Evolutionary conservation across 148 eudicot species (phyloP), one percentile per base, ranked within the genome.

Genomic region (Rhododendron molle): DNA sequence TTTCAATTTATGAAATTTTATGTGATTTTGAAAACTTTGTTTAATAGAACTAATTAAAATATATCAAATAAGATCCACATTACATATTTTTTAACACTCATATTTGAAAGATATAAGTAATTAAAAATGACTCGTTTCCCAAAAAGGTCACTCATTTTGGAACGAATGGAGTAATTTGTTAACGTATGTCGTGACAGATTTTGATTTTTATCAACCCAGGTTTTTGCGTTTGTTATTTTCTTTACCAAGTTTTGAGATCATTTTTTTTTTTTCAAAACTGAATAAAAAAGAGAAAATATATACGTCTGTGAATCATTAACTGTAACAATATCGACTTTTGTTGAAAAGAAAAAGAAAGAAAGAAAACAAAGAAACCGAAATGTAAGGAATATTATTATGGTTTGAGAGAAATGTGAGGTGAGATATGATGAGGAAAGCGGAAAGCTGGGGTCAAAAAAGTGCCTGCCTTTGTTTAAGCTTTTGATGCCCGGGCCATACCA

Each of bases 401-500:
- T 18, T 76, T 0, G 14, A 38, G 47, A 76, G 78, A 76, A 76
- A 20, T 36, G n/a, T 76, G 54, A 78, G 81, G 34, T 43, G 54
- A 44, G 16, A 78, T 40, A 44, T 23, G 56, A 43, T 74, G 54
- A 46, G 74, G 78, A 76, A 52, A 76, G 28, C 34, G 46, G 81
- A 62, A 80, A 67, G 67, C 40, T 2, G 15, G 73, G 80, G 87
- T 78, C 82, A 79, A 85, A 85, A 76, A 85, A 71, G 40, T 16
- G 83, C 65, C 65, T 4, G 38, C 50, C 58, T 84, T 84, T 72
- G 26, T 44, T 40, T 40, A 43, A 50, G 60, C 79, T 72, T 72
- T 83, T 72, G 67, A 34, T 7, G 54, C 30, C 43, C 50, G 21
- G 54, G 50, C 30, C 52, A 26, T 8, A 28, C 85, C 60, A 28